These are phyloP conservation scores for Sphaerulina populicola DNA, from an alignment of 2,329 filamentous ascomycete species.

Conservation along the genomic window DNA sequence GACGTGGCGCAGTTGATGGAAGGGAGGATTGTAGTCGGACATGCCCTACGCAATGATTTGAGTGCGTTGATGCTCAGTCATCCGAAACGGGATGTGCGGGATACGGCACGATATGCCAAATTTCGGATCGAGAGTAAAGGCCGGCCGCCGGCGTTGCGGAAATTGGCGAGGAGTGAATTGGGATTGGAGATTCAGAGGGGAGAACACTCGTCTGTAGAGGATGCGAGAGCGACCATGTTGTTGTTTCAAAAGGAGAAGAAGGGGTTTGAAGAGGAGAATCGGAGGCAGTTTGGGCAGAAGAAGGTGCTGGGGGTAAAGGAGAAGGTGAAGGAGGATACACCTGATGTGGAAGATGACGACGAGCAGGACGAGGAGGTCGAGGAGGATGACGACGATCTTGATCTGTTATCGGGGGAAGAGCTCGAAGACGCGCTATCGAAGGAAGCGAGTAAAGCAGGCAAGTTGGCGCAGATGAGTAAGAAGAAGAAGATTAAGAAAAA, in stretches of 20 bases:
- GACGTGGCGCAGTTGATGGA: slow-evolving; percentile 61
- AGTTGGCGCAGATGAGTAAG: slow-evolving; percentile 30
- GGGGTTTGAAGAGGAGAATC: slow-evolving; percentile 73
- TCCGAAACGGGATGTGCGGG: slow-evolving; percentile 67
- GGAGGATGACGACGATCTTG: slow-evolving; percentile 22
- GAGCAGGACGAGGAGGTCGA: slow-evolving; percentile 23
- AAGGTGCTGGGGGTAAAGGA: slow-evolving; percentile 14
- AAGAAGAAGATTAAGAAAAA: slow-evolving; percentile 31
- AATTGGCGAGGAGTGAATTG: slow-evolving; percentile 49
- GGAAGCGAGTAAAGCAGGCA: slow-evolving; percentile 21
- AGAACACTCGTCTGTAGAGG: slow-evolving; percentile 57
- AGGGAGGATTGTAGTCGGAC: slow-evolving; percentile 68
- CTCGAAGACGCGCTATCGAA: slow-evolving; percentile 20
- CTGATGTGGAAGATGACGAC: slow-evolving; percentile 18
- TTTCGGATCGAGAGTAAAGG: slow-evolving; percentile 65
- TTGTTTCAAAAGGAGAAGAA: slow-evolving; percentile 76
- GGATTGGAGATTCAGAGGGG: slow-evolving; percentile 54
- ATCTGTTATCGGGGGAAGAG: slow-evolving; percentile 27
- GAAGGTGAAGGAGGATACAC: slow-evolving; percentile 19
- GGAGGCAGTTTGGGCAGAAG: slow-evolving; percentile 50
- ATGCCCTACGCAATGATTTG: slow-evolving; percentile 72
- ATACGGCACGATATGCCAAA: slow-evolving; percentile 69
- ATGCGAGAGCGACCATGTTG: slow-evolving; percentile 84
- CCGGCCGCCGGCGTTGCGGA: slow-evolving; percentile 59
- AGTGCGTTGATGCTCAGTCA: slow-evolving; percentile 69